These are phyloP conservation scores for Microcos paniculata DNA, from an alignment of 345 rosid genomes.

Conservation along the genomic window DNA sequence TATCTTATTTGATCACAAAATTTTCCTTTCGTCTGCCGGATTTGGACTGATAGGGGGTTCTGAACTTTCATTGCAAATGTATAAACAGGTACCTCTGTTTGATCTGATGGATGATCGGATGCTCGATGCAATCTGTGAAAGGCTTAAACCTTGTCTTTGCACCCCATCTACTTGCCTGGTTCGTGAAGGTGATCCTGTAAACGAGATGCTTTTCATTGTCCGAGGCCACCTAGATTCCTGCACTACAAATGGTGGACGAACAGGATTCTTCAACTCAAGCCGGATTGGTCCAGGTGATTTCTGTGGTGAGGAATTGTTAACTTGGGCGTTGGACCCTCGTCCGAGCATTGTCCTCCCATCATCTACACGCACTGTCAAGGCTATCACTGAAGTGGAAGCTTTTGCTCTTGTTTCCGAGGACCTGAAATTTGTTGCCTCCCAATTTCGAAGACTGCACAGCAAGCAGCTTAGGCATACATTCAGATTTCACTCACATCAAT, in stretches of 20 bases:
- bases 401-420: slow-evolving; percentile 50
- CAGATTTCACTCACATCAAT: slow-evolving; percentile 54
- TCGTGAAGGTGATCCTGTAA: slow-evolving; percentile 56
- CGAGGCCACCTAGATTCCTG: slow-evolving; percentile 47
- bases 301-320: slow-evolving; percentile 55
- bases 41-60: neutral
- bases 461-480: slow-evolving; percentile 43
- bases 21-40: neutral
- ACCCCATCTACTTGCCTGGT: slow-evolving; percentile 35
- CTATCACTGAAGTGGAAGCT: slow-evolving; percentile 51
- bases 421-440: slow-evolving; percentile 52
- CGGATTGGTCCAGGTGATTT: slow-evolving; percentile 53
- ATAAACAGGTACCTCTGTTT: slow-evolving; percentile 45
- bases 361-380: slow-evolving; percentile 51
- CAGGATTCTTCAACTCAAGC: slow-evolving; percentile 54
- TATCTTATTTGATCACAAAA: neutral
- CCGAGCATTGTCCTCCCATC: slow-evolving; percentile 41
- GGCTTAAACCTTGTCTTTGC: slow-evolving; percentile 43
- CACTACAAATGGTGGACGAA: slow-evolving; percentile 55
- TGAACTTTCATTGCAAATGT: neutral
- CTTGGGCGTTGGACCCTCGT: slow-evolving; percentile 58
- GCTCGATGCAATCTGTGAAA: slow-evolving; percentile 60
- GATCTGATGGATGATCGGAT: slow-evolving; percentile 56
- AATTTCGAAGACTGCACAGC: slow-evolving; percentile 48
- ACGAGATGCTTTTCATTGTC: slow-evolving; percentile 57